Base-by-base conservation (phyloP, 2,329 filamentous ascomycete genomes). In the Sporothrix schenckii region DNA sequence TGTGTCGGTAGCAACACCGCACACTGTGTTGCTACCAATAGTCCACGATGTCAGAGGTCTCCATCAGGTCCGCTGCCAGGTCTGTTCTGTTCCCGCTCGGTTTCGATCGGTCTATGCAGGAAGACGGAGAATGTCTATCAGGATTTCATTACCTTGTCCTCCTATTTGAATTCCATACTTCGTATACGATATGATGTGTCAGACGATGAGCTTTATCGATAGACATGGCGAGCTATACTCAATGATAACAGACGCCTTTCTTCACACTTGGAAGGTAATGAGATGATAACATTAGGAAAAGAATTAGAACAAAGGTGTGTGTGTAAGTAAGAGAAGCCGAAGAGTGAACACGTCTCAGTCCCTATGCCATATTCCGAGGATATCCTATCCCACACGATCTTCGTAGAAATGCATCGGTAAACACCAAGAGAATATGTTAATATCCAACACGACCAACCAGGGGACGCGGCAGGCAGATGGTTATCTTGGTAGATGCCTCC, bases 401-500 rank as follows among this genome's bases (percentile, higher is more conserved):
- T 4, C 4, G 41, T 34, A 3, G 34, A 34, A 34, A 34, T 9
- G 34, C 34, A 5, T 34, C 34, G 34, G 34, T 34, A 34, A 34
- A 34, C 4, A 5, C 34, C 34, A 34, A 34, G 1, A 34, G 34
- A 34, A 34, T 34, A 34, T 9, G 34, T 34, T 6, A 34, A 34
- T 34, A 34, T 34, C 34, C 34, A 5, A 34, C 34, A 34, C 34
- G 34, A 34, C 7, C 4, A 34, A 9, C 34, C 34, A 34, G 34
- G 34, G 5, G 34, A 34, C 41, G 3, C 10, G 9, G 41, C 11
- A 44, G 11, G 41, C 34, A 6, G 34, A 34, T 34, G 5, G 34
- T 34, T 44, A 44, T 47, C 58, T 63, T 63, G 58, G 56, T 39
- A 61, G 34, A 63, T 3, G n/a, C 34, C 27, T 27, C 24, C 13